phyloP scores from a whole-genome alignment of 1,284 basidiomycete genomes.

The Papiliotrema flavescens region DNA sequence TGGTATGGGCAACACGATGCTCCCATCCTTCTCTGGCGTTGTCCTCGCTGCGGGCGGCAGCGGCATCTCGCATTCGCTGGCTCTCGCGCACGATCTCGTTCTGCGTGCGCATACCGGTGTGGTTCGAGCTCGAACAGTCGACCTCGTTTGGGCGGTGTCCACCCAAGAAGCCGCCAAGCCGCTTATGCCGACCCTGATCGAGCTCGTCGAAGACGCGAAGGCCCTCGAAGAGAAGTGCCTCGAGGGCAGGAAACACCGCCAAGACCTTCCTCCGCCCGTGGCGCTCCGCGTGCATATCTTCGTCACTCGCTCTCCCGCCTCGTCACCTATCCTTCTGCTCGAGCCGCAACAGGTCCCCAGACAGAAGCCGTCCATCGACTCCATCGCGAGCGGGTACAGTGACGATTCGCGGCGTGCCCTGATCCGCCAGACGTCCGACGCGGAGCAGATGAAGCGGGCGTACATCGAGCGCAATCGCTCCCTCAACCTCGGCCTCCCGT shows the following conservation, averaged over 20 bases:
- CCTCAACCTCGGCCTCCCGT: background rate
- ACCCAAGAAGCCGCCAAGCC: slow-evolving; percentile 37
- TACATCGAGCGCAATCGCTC: slow-evolving; percentile 27
- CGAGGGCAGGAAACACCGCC: slow-evolving; percentile 18
- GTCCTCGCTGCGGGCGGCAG: slow-evolving; percentile 46
- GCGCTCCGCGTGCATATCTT: slow-evolving; percentile 42
- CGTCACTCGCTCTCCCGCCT: slow-evolving; percentile 36
- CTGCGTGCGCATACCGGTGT: slow-evolving; percentile 32
- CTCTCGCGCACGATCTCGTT: slow-evolving; percentile 40
- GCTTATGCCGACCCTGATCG: slow-evolving; percentile 32
- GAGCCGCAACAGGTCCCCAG: background rate
- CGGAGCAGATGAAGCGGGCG: slow-evolving; percentile 23
- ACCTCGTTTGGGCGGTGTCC: slow-evolving; percentile 46
- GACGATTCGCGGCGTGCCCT: background rate
- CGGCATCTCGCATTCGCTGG: slow-evolving; percentile 43
- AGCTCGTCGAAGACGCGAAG: slow-evolving; percentile 39
- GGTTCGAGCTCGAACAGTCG: slow-evolving; percentile 44
- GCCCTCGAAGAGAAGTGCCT: slow-evolving; percentile 30
- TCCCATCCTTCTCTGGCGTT: slow-evolving; percentile 42
- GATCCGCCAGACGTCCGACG: slow-evolving; percentile 13
- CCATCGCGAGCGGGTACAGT: background rate
- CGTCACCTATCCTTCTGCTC: slow-evolving; percentile 34
- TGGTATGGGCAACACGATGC: slow-evolving; percentile 41
- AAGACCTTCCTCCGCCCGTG: slow-evolving; percentile 21
- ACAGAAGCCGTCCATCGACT: background rate